These are phyloP conservation scores for Capsicum pubescens DNA, from an alignment of 257 asterid species.

Conservation along the genomic window DNA sequence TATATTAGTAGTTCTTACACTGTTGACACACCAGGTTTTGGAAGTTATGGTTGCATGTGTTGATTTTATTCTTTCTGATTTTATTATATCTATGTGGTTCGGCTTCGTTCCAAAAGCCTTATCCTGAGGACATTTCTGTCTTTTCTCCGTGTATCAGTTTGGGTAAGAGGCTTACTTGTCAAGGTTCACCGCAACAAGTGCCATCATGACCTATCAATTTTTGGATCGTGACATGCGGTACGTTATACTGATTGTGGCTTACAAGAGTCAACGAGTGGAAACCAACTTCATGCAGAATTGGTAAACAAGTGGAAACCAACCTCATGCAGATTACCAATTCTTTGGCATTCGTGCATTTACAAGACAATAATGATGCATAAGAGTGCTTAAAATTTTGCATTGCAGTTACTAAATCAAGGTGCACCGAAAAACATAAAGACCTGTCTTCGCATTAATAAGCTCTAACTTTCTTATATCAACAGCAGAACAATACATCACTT, in stretches of 20 bases:
- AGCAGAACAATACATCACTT: neutral
- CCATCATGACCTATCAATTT: too few species aligned
- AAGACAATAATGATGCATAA: neutral
- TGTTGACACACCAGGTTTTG: too few species aligned
- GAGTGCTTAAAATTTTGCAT: neutral
- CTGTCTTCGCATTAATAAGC: neutral
- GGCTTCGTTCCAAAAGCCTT: too few species aligned
- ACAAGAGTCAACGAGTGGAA: neutral
- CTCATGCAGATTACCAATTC: neutral
- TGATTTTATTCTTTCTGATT: too few species aligned
- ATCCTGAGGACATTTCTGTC: too few species aligned
- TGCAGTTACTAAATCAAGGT: neutral
- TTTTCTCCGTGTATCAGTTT: too few species aligned
- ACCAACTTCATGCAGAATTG: neutral
- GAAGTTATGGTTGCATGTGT: too few species aligned
- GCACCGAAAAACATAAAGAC: neutral
- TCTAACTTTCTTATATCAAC: neutral
- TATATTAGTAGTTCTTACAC: too few species aligned
- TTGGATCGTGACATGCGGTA: too few species aligned
- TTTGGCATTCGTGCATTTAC: slow-evolving; percentile 2
- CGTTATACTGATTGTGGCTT: neutral
- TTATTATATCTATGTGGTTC: too few species aligned
- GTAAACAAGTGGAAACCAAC: neutral
- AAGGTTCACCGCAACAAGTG: too few species aligned
- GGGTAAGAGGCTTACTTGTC: too few species aligned